Conservation (phyloP, 306 rosid species). For the Morella rubra region DNA sequence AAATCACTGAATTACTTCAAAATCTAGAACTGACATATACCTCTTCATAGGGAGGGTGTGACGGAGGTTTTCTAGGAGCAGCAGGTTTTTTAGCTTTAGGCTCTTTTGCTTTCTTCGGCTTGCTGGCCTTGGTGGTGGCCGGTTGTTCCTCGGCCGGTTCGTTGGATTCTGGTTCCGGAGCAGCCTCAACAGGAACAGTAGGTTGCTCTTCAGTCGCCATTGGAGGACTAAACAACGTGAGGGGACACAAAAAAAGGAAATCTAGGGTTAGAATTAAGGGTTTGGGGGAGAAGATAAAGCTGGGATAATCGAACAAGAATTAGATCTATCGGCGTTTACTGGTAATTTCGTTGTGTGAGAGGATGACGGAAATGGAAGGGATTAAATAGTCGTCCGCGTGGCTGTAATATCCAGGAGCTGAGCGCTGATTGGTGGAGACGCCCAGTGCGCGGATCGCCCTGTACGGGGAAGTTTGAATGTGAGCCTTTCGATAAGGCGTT, state of each 20-base stretch:
- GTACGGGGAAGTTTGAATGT: conserved; percentile 44
- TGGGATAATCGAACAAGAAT: conserved; percentile 7
- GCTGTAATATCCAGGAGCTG: conserved; percentile 36
- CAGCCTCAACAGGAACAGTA: conserved; percentile 31
- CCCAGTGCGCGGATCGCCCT: conserved; percentile 56
- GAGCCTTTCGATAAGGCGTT: conserved; percentile 46
- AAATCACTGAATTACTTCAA: neutral
- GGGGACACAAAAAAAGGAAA: neutral
- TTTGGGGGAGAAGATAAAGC: neutral
- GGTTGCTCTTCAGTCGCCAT: conserved; percentile 68
- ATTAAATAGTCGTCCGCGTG: conserved; percentile 62
- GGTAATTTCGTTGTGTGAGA: conserved; percentile 48
- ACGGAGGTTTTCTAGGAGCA: conserved; percentile 38
- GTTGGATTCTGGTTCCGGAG: conserved; percentile 39
- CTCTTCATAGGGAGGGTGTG: conserved; percentile 82
- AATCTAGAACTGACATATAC: conserved; percentile 30
- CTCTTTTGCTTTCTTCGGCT: conserved; percentile 48
- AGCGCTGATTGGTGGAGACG: conserved; percentile 49
- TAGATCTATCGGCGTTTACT: conserved; percentile 18
- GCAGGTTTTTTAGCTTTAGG: conserved; percentile 52
- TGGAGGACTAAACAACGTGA: neutral
- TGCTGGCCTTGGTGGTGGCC: conserved; percentile 30
- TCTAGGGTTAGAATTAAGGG: conserved; percentile 4
- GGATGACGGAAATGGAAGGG: conserved; percentile 37
- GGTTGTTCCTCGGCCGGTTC: conserved; percentile 44